Base-by-base conservation (phyloP, 1,284 basidiomycete species). In the Pseudozyma sp. region DNA sequence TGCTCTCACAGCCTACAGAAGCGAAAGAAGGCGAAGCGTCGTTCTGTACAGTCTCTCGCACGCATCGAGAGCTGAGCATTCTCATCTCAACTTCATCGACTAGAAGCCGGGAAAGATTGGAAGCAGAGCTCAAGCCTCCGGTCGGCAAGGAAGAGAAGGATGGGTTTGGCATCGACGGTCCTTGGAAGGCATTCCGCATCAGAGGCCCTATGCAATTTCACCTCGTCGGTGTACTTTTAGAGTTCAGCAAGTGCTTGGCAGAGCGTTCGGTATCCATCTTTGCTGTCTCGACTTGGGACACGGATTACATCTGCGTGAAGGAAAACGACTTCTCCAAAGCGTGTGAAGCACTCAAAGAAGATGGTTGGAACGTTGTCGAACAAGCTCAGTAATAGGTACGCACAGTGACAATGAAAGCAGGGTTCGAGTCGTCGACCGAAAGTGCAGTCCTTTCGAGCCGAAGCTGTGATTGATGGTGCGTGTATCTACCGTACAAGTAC, bases 251-350 rank as follows among this genome's bases (percentile, higher is more conserved):
- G 44, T 58, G 61, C 14, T 57, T 74, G 3, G 71, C 71, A 16
- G 45, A 44, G 13, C 51, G 45, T 14, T 49, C 51, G 16, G 66
- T 74, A 39, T 74, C 71, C 4, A 59, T 74, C 62, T 74, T 74
- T 59, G 66, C 71, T 35, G 59, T 74, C 9, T 74, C 71, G 25
- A 70, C 66, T 1, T 74, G 71, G 71, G 66, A 70, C 42, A 74
- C 62, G 36, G 70, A 73, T 52, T 73, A 73, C 52, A 69, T 73
- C 52, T 73, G 70, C 36, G 70, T 73, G 42, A 73, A 69, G 51
- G 21, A 51, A 19, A 6, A 3, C 1, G 50, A 73, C 19, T 60
- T 69, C 9, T n/a, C 18, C 3, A 50, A 16, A 12, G 70, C 70
- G 5, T 59, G 56, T n/a, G 5, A 47, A 14, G 66, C 66, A 18